Evolutionary conservation across 2,329 filamentous ascomycete species (phyloP), one percentile per base, ranked within the genome.

Genomic region (Rhinocladiella similis): DNA sequence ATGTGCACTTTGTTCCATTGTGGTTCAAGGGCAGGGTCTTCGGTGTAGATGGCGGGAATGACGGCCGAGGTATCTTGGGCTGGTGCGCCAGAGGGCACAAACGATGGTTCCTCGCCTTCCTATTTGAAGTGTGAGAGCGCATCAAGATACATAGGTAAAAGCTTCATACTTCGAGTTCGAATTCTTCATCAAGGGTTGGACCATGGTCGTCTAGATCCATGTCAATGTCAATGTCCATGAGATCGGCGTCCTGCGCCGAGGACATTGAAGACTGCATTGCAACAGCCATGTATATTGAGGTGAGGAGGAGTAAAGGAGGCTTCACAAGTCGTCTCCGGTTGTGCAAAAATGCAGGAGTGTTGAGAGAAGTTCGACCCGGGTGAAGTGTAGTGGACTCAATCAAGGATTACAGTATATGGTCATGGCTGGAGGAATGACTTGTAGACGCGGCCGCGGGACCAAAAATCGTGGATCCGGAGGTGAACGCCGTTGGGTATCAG

Each of bases 1-100:
- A 99, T 77, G 72, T 97, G 87, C n/a, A 97, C 75, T 70, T 94
- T 94, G 67, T 84, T 62, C 62, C 62, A 64, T 57, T 66, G 64
- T 19, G 63, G 61, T 46, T 67, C 64, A 39, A 59, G 55, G 22
- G 50, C 57, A 1, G 63, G 63, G 22, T 66, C 63, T 57, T 66
- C 64, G 12, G 58, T 63, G 53, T 67, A 66, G 49, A 65, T 65
- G 25, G 60, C 63, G 7, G 63, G 62, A 22, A 66, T 62, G 39
- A 62, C 19, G n/a, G 35, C 52, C 9, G 56, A 42, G 39, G 57
- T 47, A 27, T 62, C 55, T 47, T 56, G 51, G 39, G 35, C 49
- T 18, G 45, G 41, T 3, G 55, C 47, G 47, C 53, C 52, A 13
- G 57, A 57, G 5, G 64, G 64, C 19, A 59, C 54, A 54, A 66